phyloP scores from a whole-genome alignment of 2,329 filamentous ascomycete species.

The Pyrenochaeta sp. region DNA sequence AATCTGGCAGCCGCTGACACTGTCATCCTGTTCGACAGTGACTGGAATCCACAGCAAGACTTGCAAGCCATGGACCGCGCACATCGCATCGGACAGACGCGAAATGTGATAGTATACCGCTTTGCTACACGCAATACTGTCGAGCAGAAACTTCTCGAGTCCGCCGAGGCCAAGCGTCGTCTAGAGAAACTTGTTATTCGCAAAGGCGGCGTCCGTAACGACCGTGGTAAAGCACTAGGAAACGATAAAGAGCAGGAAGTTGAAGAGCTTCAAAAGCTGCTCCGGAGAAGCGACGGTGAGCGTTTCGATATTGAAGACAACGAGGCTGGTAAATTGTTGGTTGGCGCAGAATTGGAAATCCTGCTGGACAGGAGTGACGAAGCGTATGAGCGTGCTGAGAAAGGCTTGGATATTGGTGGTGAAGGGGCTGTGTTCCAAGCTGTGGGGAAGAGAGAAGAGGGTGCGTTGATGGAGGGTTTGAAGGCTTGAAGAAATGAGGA shows the following conservation, averaged over 20 bases:
- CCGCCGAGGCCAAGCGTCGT: slow-evolving; percentile 88
- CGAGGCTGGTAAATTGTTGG: slow-evolving; percentile 72
- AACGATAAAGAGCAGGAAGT: slow-evolving; percentile 54
- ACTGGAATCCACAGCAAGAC: slow-evolving; percentile 98
- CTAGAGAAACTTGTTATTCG: slow-evolving; percentile 96
- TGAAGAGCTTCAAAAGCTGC: slow-evolving; percentile 57
- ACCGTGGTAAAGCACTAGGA: slow-evolving; percentile 64
- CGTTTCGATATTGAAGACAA: slow-evolving; percentile 64
- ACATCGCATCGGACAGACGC: slow-evolving; percentile 91
- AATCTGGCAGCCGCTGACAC: slow-evolving; percentile 92
- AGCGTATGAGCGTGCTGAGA: slow-evolving; percentile 77
- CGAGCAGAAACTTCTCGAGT: slow-evolving; percentile 84
- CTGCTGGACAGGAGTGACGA: slow-evolving; percentile 78
- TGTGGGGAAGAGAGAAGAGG: slow-evolving; percentile 77
- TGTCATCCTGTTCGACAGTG: slow-evolving; percentile 86
- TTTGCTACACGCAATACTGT: slow-evolving; percentile 93
- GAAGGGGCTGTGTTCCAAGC: slow-evolving; percentile 70
- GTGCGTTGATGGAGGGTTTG: slow-evolving; percentile 59
- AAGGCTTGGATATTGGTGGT: slow-evolving; percentile 76
- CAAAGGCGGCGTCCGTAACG: slow-evolving; percentile 74
- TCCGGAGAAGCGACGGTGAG: slow-evolving; percentile 72
- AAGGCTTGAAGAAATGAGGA: slow-evolving; percentile 22
- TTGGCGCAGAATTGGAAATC: slow-evolving; percentile 77
- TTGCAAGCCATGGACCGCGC: slow-evolving; percentile 95
- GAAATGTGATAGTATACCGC: slow-evolving; percentile 91